Conservation (phyloP, 2,329 filamentous ascomycete genomes). For the Calycina marina region DNA sequence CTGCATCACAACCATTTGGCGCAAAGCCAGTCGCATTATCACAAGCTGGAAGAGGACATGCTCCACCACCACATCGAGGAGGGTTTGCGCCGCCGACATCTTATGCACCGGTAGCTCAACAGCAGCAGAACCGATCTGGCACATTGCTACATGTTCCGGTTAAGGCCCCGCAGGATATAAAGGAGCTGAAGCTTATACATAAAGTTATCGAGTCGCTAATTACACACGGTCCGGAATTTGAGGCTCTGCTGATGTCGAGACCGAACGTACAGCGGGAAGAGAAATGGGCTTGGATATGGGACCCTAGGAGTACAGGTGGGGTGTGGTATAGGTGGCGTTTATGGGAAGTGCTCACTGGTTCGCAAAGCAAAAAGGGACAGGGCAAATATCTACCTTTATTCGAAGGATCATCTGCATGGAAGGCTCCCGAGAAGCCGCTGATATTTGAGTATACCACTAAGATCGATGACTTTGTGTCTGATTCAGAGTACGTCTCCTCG, state of each 20-base stretch:
- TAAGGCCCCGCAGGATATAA: slow-evolving; percentile 61
- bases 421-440: slow-evolving; percentile 56
- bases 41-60: slow-evolving; percentile 31
- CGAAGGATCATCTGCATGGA: slow-evolving; percentile 66
- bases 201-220: slow-evolving; percentile 71
- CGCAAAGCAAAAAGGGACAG: slow-evolving; percentile 30
- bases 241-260: slow-evolving; percentile 80
- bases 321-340: slow-evolving; percentile 89
- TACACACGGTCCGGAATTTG: slow-evolving; percentile 71
- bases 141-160: slow-evolving; percentile 54
- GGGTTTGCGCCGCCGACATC: slow-evolving; percentile 67
- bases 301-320: slow-evolving; percentile 62
- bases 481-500: slow-evolving; percentile 74
- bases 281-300: slow-evolving; percentile 90
- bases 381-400: slow-evolving; percentile 52
- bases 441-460: slow-evolving; percentile 67
- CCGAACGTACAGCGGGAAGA: slow-evolving; percentile 73
- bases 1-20: slow-evolving; percentile 55
- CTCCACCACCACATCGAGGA: slow-evolving; percentile 35
- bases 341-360: slow-evolving; percentile 71
- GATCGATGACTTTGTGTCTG: slow-evolving; percentile 67
- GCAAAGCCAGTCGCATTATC: slow-evolving; percentile 43
- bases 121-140: slow-evolving; percentile 24
- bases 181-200: slow-evolving; percentile 71
- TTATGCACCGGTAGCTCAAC: slow-evolving; percentile 33